Evolutionary conservation across 805 yeast genomes (phyloP).

Genomic region (Sugiyamaella boreocaroliniensis): DNA sequence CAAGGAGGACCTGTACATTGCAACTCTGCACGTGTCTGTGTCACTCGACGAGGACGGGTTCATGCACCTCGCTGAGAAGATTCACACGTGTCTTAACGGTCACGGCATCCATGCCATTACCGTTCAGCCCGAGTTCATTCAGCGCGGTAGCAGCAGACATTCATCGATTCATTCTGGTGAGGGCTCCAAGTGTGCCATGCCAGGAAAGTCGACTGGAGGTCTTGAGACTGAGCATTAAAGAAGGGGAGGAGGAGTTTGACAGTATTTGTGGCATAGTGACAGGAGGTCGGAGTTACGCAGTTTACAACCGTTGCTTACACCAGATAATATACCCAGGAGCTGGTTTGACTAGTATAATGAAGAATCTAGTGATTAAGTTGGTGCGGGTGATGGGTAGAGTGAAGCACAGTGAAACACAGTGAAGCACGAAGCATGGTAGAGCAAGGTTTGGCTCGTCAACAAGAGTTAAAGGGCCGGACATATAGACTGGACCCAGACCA

Average conservation of each 20-base stretch:
- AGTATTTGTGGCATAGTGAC: neutral
- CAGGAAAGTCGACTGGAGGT: slow-evolving; percentile 1
- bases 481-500: too few relatives aligned
- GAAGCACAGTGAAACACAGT: too few relatives aligned
- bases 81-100: slow-evolving; percentile 70
- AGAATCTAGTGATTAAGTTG: too few relatives aligned
- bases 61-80: slow-evolving; percentile 61
- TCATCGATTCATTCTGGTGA: neutral
- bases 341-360: too few relatives aligned
- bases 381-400: too few relatives aligned
- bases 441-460: too few relatives aligned
- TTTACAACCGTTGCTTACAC: too few relatives aligned
- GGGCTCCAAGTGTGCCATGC: neutral
- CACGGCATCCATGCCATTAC: slow-evolving; percentile 91
- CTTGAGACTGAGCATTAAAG: neutral
- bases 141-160: neutral
- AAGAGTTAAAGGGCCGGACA: too few relatives aligned
- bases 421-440: too few relatives aligned
- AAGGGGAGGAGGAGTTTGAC: neutral
- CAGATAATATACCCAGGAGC: too few relatives aligned
- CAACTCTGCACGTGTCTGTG: slow-evolving; percentile 82
- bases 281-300: neutral
- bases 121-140: slow-evolving; percentile 84
- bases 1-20: slow-evolving; percentile 78
- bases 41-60: slow-evolving; percentile 59